These are phyloP conservation scores for Solanum hybrid DNA, from an alignment of 305 asterid species.

Conservation along the genomic window DNA sequence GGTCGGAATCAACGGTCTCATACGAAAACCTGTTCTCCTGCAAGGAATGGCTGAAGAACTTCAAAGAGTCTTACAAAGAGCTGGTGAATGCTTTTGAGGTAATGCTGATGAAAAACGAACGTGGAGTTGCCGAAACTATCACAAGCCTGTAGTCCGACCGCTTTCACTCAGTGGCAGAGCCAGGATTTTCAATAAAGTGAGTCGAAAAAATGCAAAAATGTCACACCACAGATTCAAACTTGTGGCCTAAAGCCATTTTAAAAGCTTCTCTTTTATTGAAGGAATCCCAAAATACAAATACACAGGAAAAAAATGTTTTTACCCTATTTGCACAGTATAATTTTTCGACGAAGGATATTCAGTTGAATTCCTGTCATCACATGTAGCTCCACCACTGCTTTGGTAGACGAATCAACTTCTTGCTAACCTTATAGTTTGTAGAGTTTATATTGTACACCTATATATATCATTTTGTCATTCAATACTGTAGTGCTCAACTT, in stretches of 20 bases:
- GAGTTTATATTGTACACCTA: neutral
- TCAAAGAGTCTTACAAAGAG: constrained; percentile 22
- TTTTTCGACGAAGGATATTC: neutral
- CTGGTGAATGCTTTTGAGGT: constrained; percentile 3
- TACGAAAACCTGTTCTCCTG: constrained; percentile 30
- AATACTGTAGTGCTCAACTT: neutral
- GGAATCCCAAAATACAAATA: neutral
- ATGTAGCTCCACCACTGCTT: neutral
- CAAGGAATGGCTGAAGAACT: constrained; percentile 35
- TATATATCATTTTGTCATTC: neutral
- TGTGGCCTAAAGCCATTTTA: neutral
- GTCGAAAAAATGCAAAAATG: neutral
- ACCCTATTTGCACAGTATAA: neutral
- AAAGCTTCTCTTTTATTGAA: neutral
- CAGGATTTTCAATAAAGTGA: neutral
- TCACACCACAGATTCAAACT: neutral
- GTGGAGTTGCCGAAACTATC: neutral
- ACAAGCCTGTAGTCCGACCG: neutral
- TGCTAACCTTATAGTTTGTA: neutral
- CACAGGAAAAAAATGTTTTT: neutral
- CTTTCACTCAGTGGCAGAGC: neutral
- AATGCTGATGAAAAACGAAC: neutral
- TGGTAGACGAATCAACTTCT: neutral
- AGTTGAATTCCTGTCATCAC: neutral
- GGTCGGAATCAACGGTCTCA: constrained; percentile 33